Evolutionary conservation across 495 filamentous ascomycete species (phyloP).

Genomic region (Neurospora hispaniola): DNA sequence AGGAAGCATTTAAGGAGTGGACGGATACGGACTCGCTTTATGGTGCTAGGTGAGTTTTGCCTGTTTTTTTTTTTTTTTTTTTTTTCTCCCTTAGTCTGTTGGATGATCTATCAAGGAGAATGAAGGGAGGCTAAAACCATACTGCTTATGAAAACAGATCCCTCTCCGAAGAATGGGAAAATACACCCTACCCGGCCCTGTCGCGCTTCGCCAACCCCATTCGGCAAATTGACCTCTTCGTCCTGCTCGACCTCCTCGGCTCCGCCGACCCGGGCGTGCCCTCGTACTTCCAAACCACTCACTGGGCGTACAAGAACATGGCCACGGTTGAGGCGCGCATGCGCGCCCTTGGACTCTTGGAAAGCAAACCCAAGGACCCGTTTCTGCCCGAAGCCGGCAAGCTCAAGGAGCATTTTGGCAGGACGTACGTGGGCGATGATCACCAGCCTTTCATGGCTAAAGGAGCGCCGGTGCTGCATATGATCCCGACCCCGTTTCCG

Average conservation of each 20-base stretch:
- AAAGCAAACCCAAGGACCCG: slow-evolving; percentile 19
- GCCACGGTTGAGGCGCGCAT: slow-evolving; percentile 58
- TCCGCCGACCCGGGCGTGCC: slow-evolving; percentile 53
- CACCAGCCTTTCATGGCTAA: slow-evolving; percentile 74
- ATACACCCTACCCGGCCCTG: slow-evolving; percentile 50
- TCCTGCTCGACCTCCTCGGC: slow-evolving; percentile 83
- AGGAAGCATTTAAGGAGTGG: slow-evolving; percentile 79
- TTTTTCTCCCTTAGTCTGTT: too few species aligned
- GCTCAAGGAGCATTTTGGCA: slow-evolving; percentile 32
- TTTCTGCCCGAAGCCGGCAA: slow-evolving; percentile 45
- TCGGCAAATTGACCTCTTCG: slow-evolving; percentile 67
- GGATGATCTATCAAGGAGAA: too few species aligned
- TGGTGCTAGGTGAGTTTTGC: slow-evolving; percentile 48
- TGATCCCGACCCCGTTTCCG: slow-evolving; percentile 75
- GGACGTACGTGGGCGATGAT: slow-evolving; percentile 54
- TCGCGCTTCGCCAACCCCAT: slow-evolving; percentile 62
- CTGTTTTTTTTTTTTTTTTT: too few species aligned
- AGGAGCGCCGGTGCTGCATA: slow-evolving; percentile 72
- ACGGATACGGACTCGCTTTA: slow-evolving; percentile 69
- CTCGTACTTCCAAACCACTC: slow-evolving; percentile 73
- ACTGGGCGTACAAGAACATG: slow-evolving; percentile 79
- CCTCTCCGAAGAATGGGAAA: slow-evolving; percentile 69
- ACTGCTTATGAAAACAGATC: slow-evolving; percentile 27
- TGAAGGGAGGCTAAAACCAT: too few species aligned
- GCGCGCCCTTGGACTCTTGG: slow-evolving; percentile 34